Conservation (phyloP, 306 rosid genomes). For the Mimosa bimucronata region DNA sequence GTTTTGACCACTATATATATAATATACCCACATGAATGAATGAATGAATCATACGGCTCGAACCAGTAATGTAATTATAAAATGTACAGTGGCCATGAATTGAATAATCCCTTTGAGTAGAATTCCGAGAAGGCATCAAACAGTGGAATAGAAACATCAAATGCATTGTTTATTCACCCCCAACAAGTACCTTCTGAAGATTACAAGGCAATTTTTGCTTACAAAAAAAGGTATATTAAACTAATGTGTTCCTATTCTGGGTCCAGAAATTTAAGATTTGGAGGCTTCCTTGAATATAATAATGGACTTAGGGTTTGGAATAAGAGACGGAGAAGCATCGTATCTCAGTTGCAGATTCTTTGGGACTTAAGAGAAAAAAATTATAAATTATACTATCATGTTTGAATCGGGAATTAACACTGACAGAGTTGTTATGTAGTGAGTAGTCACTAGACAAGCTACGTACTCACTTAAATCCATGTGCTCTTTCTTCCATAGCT, state of each 20-base stretch:
- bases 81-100: constrained; percentile 13
- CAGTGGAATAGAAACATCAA: constrained; percentile 75
- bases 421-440: constrained; percentile 55
- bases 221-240: constrained; percentile 26
- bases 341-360: constrained; percentile 41
- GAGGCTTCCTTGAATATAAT: constrained; percentile 49
- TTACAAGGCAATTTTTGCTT: constrained; percentile 39
- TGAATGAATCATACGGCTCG: constrained; percentile 6
- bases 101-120: not conserved
- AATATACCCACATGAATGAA: not conserved
- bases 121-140: constrained; percentile 34
- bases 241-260: constrained; percentile 41
- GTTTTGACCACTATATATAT: constrained; percentile 45
- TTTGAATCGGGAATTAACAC: constrained; percentile 43
- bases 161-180: constrained; percentile 45
- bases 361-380: not conserved
- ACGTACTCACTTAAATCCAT: constrained; percentile 38
- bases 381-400: not conserved
- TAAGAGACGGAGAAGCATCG: constrained; percentile 45
- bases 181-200: constrained; percentile 38
- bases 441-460: constrained; percentile 60
- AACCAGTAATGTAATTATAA: constrained; percentile 15
- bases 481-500: constrained; percentile 46
- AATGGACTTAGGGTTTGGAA: constrained; percentile 22
- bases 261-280: constrained; percentile 51